phyloP scores from a whole-genome alignment of 2,329 filamentous ascomycete genomes.

The Aspergillus sp. region DNA sequence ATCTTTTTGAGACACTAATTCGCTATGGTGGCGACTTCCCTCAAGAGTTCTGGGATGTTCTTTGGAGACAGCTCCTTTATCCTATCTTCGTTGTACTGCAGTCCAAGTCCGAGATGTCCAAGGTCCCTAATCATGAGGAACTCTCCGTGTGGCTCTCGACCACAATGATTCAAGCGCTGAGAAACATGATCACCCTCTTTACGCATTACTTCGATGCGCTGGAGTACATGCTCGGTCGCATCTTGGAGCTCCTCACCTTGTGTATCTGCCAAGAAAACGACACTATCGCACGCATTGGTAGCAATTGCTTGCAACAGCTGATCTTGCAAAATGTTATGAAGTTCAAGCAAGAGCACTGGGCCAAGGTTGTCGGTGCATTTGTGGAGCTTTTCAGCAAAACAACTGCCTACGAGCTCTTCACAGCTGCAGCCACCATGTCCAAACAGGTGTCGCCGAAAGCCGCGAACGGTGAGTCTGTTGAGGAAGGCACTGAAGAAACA shows the following conservation, averaged over 20 bases:
- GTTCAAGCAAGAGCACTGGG: constrained; percentile 84
- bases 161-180: constrained; percentile 96
- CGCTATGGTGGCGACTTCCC: constrained; percentile 89
- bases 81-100: constrained; percentile 98
- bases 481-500: constrained; percentile 23
- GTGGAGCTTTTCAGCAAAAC: constrained; percentile 93
- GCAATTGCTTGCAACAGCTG: constrained; percentile 94
- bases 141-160: constrained; percentile 98
- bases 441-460: constrained; percentile 26
- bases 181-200: constrained; percentile 98
- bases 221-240: constrained; percentile 98
- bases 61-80: constrained; percentile 95
- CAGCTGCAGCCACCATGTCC: constrained; percentile 60
- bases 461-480: constrained; percentile 29
- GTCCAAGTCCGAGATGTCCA: constrained; percentile 93
- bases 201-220: constrained; percentile 97
- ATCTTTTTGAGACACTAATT: constrained; percentile 92
- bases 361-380: constrained; percentile 90
- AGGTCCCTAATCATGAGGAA: constrained; percentile 93
- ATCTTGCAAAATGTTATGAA: constrained; percentile 96
- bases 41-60: constrained; percentile 93
- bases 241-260: constrained; percentile 86
- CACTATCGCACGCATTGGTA: constrained; percentile 94
- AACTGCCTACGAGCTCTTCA: constrained; percentile 93
- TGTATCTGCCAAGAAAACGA: constrained; percentile 99